Conservation (phyloP, 331 rosid genomes). For the Acacia concinna region DNA sequence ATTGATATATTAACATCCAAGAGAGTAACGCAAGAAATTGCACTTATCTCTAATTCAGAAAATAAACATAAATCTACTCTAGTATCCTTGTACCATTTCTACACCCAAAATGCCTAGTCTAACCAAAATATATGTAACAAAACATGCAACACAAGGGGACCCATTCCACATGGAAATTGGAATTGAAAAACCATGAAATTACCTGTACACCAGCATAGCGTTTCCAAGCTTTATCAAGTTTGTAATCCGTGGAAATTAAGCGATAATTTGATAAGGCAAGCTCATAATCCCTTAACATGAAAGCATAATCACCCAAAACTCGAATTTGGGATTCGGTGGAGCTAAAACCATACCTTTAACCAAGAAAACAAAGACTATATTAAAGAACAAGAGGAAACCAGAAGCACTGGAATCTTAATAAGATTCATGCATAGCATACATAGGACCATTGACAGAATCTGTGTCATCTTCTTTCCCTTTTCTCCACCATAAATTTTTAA, state of each 20-base stretch:
- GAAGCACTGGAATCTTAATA: constrained; percentile 25
- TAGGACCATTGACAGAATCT: constrained; percentile 76
- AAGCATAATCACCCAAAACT: constrained; percentile 96
- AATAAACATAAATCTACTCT: background rate
- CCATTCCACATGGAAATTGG: constrained; percentile 7
- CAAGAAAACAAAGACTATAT: constrained; percentile 41
- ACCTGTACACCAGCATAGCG: constrained; percentile 99
- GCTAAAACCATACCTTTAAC: constrained; percentile 81
- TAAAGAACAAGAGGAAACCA: constrained; percentile 37
- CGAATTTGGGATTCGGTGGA: constrained; percentile 96
- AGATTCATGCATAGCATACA: constrained; percentile 47
- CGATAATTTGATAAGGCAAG: constrained; percentile 96
- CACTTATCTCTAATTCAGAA: background rate
- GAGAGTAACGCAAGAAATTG: constrained; percentile 2
- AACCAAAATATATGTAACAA: constrained; percentile 15
- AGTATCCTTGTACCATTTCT: constrained; percentile 23
- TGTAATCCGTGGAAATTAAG: constrained; percentile 94
- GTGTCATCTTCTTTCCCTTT: constrained; percentile 91
- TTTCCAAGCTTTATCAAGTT: constrained; percentile 99
- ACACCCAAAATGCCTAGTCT: constrained; percentile 23
- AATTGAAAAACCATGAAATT: constrained; percentile 32
- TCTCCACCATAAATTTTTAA: constrained; percentile 98
- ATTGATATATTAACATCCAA: background rate
- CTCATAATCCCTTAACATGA: constrained; percentile 95
- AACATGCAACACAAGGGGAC: constrained; percentile 19